These are phyloP conservation scores for Noccaea bulbosa DNA, from an alignment of 345 rosid genomes.

Conservation along the genomic window DNA sequence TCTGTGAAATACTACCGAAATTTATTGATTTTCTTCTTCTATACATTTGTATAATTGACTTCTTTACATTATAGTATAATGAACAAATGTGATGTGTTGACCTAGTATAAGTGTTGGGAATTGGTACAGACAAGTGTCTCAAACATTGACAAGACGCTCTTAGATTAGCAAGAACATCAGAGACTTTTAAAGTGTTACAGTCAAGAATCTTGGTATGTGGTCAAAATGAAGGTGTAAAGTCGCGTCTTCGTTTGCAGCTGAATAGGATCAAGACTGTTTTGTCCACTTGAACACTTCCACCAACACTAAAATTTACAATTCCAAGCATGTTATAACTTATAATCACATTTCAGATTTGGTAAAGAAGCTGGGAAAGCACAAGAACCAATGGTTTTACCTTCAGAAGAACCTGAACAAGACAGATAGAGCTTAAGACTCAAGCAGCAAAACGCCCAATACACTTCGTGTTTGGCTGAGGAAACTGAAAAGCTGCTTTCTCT, in stretches of 20 bases:
- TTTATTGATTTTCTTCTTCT: background rate
- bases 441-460: conserved; percentile 4
- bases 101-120: too few relatives aligned
- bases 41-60: background rate
- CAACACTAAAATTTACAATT: too few relatives aligned
- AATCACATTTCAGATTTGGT: too few relatives aligned
- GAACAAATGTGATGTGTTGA: background rate
- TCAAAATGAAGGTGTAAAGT: background rate
- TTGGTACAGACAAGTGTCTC: background rate
- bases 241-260: background rate
- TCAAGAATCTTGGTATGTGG: background rate
- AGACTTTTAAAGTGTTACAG: background rate
- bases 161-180: background rate
- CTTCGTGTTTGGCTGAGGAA: background rate
- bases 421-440: background rate
- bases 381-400: background rate
- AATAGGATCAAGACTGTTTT: conserved; percentile 1
- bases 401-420: conserved; percentile 16
- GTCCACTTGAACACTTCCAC: background rate
- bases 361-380: too few relatives aligned
- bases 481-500: background rate
- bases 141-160: background rate
- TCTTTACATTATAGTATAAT: background rate
- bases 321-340: too few relatives aligned
- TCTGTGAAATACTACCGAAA: background rate